Conservation (phyloP, 768 basidiomycete species). For the Suillus spraguei region DNA sequence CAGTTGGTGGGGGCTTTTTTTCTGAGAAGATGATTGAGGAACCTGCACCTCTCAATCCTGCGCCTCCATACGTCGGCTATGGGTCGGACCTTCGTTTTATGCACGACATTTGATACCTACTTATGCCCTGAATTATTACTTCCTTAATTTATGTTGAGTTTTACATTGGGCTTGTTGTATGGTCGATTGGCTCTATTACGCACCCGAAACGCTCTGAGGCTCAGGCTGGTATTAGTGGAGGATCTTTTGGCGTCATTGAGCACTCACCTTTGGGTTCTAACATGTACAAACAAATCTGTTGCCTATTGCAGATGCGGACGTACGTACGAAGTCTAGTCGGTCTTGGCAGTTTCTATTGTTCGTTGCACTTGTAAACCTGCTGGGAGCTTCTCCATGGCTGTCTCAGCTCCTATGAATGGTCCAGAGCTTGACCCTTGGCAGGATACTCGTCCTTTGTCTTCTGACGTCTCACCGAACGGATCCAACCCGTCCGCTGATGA, state of each 20-base stretch:
- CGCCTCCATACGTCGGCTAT: background rate
- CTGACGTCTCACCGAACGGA: background rate
- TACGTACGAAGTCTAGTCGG: background rate
- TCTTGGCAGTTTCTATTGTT: background rate
- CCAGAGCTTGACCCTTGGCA: constrained; percentile 5
- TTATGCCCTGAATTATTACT: background rate
- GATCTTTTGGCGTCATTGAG: background rate
- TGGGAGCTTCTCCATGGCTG: background rate
- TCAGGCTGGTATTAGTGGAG: background rate
- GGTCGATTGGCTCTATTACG: background rate
- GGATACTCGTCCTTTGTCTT: background rate
- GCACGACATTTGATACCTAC: background rate
- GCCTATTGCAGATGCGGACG: background rate
- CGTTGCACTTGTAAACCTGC: background rate
- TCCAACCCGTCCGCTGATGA: background rate
- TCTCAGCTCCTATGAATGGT: background rate
- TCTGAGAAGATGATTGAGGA: background rate
- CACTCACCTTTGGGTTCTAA: background rate
- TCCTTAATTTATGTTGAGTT: background rate
- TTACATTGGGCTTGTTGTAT: background rate
- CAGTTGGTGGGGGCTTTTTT: constrained; percentile 7
- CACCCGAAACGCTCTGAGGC: background rate
- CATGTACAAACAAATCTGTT: background rate
- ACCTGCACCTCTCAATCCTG: background rate
- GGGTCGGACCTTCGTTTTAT: background rate